Evolutionary conservation across 2,329 filamentous ascomycete species (phyloP).

Genomic region (Pseudocercospora macadamiae): DNA sequence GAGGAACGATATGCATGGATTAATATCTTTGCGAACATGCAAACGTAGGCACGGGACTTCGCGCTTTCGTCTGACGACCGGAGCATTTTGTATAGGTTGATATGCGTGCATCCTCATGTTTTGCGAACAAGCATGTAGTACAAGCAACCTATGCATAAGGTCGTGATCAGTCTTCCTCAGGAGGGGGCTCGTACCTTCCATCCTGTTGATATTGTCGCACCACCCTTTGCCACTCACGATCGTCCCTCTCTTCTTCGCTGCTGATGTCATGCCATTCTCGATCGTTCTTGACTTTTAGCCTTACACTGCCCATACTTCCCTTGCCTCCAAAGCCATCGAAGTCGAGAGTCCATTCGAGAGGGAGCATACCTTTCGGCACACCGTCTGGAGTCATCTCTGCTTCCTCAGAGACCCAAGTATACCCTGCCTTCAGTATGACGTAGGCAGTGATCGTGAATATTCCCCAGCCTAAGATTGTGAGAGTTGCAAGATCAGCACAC

Average conservation of each 20-base stretch:
- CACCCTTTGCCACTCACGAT: conserved; percentile 30
- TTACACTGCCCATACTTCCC: conserved; percentile 45
- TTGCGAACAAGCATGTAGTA: too few species aligned
- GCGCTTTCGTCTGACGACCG: too few species aligned
- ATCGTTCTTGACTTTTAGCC: conserved; percentile 45
- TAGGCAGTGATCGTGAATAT: conserved; percentile 44
- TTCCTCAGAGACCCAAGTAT: conserved; percentile 47
- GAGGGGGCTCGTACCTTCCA: conserved; percentile 28
- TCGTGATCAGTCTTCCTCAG: conserved; percentile 11
- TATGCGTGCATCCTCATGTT: too few species aligned
- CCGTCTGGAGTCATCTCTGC: conserved; percentile 38
- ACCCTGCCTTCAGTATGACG: conserved; percentile 48
- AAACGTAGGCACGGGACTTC: too few species aligned
- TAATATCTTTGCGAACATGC: too few species aligned
- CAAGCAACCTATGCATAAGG: too few species aligned
- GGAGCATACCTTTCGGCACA: conserved; percentile 39
- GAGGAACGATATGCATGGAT: too few species aligned
- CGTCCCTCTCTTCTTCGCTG: conserved; percentile 28
- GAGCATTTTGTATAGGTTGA: too few species aligned
- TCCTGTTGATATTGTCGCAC: conserved; percentile 31
- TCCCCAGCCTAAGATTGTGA: conserved; percentile 53
- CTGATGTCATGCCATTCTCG: conserved; percentile 27
- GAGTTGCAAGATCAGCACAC: too few species aligned
- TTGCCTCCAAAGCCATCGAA: conserved; percentile 43
- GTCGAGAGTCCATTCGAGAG: conserved; percentile 47